A percentile compares a stretch with the other conserved stretches of the same genome.
Conservation (phyloP, 306 rosid genomes). For the Dryas drummondii region DNA sequence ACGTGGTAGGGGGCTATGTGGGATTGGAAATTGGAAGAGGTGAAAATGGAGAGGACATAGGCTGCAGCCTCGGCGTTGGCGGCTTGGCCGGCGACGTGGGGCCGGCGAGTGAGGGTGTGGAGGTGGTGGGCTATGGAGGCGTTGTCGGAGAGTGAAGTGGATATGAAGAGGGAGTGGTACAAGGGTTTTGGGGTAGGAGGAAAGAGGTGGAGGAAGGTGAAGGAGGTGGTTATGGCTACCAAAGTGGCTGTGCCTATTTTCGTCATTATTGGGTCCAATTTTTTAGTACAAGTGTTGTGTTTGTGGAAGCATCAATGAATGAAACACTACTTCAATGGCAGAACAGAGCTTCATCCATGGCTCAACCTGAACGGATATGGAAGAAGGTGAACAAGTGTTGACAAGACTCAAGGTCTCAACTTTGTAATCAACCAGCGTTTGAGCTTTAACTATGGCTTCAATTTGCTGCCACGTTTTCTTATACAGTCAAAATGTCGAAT, state of each 20-base stretch:
- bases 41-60: slow-evolving; percentile 45
- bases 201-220: slow-evolving; percentile 28
- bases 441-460: too few relatives aligned
- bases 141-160: slow-evolving; percentile 46
- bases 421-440: too few relatives aligned
- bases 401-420: too few relatives aligned
- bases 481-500: too few relatives aligned
- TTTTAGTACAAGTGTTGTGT: background rate
- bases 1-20: slow-evolving; percentile 52
- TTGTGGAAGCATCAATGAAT: too few relatives aligned
- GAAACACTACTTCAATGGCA: too few relatives aligned
- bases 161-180: slow-evolving; percentile 60
- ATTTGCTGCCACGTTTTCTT: too few relatives aligned
- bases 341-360: background rate
- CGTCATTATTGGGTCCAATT: slow-evolving; percentile 17
- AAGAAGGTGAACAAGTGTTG: too few relatives aligned
- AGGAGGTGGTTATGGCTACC: slow-evolving; percentile 38
- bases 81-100: slow-evolving; percentile 58
- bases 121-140: slow-evolving; percentile 53
- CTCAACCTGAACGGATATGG: too few relatives aligned
- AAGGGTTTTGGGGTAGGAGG: slow-evolving; percentile 41
- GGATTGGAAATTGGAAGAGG: slow-evolving; percentile 38
- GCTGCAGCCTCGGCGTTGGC: slow-evolving; percentile 67
- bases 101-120: slow-evolving; percentile 51
- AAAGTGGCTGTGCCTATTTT: slow-evolving; percentile 30